Conservation (phyloP, 192 early-diverging fungal species). For the Backusella australiensis region DNA sequence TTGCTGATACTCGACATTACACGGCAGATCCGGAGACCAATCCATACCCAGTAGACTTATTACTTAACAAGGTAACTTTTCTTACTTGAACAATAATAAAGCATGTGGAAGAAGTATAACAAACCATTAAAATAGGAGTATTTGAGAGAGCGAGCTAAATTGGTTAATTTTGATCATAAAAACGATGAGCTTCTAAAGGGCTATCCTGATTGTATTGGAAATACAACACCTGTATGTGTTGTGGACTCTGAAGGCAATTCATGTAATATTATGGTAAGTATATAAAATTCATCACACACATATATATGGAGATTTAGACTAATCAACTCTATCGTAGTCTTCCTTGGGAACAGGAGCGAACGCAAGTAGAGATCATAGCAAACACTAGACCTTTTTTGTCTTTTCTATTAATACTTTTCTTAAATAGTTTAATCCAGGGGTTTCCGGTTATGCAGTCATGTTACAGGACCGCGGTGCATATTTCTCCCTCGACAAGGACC, state of each 20-base stretch:
- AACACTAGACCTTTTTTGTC: too few relatives aligned
- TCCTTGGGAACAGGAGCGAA: constrained; percentile 17
- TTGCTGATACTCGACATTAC: constrained; percentile 67
- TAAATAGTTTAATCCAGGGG: constrained; percentile 1
- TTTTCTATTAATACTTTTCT: background rate
- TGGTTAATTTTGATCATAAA: constrained; percentile 50
- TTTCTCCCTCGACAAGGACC: constrained; percentile 55
- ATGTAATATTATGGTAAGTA: constrained; percentile 69
- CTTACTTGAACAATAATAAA: background rate
- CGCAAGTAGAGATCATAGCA: too few relatives aligned
- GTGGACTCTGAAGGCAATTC: constrained; percentile 76
- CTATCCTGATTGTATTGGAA: constrained; percentile 52
- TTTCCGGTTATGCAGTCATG: constrained; percentile 53
- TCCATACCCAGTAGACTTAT: constrained; percentile 43
- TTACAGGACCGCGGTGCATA: constrained; percentile 69
- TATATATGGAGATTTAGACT: background rate
- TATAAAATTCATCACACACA: background rate
- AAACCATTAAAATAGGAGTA: constrained; percentile 38
- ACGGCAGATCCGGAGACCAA: constrained; percentile 62
- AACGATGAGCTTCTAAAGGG: constrained; percentile 50
- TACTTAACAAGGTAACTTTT: constrained; percentile 49
- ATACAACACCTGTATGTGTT: constrained; percentile 74
- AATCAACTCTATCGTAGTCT: constrained; percentile 25
- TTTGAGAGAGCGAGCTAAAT: constrained; percentile 49
- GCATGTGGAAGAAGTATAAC: background rate